Evolutionary conservation across 2,329 filamentous ascomycete genomes (phyloP).

Genomic region (Alternaria infectoria): DNA sequence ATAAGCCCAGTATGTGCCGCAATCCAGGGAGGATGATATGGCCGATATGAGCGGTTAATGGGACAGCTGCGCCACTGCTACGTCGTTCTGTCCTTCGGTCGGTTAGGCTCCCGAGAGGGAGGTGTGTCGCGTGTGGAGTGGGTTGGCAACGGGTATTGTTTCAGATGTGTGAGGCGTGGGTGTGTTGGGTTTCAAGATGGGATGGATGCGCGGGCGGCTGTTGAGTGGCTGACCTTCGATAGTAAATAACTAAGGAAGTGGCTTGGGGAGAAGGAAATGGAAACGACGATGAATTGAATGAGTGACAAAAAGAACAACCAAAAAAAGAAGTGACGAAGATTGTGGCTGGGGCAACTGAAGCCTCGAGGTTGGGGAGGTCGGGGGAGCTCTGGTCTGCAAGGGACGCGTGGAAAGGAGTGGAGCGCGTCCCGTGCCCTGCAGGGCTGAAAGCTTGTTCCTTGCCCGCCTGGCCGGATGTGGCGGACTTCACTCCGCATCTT

Average conservation of each 20-base stretch:
- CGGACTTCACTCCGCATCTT: slow-evolving; percentile 4
- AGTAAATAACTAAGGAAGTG: background rate
- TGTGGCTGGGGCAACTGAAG: slow-evolving; percentile 22
- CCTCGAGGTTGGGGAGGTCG: slow-evolving; percentile 14
- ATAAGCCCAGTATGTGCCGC: slow-evolving; percentile 10
- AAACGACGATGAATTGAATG: background rate
- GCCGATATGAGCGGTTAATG: slow-evolving; percentile 2
- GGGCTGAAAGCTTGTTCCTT: slow-evolving; percentile 12
- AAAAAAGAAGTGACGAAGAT: slow-evolving; percentile 1
- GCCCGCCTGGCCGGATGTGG: slow-evolving; percentile 4
- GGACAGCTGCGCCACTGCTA: slow-evolving; percentile 8
- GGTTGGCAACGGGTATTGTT: slow-evolving; percentile 9
- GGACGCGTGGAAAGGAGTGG: slow-evolving; percentile 17
- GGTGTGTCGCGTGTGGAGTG: slow-evolving; percentile 24
- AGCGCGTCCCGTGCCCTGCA: slow-evolving; percentile 7
- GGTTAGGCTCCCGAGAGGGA: slow-evolving; percentile 15
- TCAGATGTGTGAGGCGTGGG: slow-evolving; percentile 13
- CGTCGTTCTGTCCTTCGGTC: slow-evolving; percentile 16
- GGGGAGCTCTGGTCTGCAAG: slow-evolving; percentile 22
- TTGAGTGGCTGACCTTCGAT: background rate
- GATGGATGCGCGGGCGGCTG: background rate
- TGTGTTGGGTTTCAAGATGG: slow-evolving; percentile 4
- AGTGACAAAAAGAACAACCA: background rate
- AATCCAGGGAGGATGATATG: background rate
- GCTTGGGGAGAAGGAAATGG: background rate